Evolutionary conservation across 305 asterid genomes (phyloP), one percentile per base, ranked within the genome.

Genomic region (Solanum hybrid): DNA sequence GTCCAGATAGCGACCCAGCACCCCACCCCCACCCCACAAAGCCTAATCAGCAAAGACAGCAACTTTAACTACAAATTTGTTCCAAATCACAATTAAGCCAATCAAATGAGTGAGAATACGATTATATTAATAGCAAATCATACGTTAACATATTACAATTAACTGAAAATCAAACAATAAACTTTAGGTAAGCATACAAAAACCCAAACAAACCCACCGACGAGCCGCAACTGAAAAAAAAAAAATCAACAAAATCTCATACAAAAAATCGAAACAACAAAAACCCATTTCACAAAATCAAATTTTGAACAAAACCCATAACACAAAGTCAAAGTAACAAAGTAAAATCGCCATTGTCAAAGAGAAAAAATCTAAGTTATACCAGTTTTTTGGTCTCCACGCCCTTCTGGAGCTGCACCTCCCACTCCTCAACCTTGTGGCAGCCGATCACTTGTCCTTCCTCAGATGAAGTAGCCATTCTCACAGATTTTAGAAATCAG

Each of bases 401-500:
- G 26, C 93, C 95, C 92, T 91, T 93, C 90, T 89, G 51, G 78
- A 95, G 88, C 5, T 88, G 91, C 3, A 27, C 88, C 4, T 56
- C 88, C 96, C 95, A 95, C 76, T 95, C 92, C 0, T 92, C 95
- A 32, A 90, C 88, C 86, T 92, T 19, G 94, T 96, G 98, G 92
- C 94, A 90, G 73, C 94, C 91, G 86, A 94, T 87, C 88, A 97
- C 98, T 66, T 95, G 96, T 85, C 98, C 96, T 64, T 92, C 96
- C 40, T 94, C 96, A 4, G 89, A 42, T 26, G 89, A 76, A 88
- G 89, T n/a, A 2, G 95, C 78, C 92, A 89, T 90, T 69, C 82
- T 88, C 26, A 36, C 80, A 56, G 37, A 40, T 60, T 8, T 69
- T 24, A 60, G 84, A 75, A 85, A 60, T 12, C 71, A 14, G 86